phyloP scores from a whole-genome alignment of 1,284 basidiomycete genomes.

The Afroboletus lepidellus region DNA sequence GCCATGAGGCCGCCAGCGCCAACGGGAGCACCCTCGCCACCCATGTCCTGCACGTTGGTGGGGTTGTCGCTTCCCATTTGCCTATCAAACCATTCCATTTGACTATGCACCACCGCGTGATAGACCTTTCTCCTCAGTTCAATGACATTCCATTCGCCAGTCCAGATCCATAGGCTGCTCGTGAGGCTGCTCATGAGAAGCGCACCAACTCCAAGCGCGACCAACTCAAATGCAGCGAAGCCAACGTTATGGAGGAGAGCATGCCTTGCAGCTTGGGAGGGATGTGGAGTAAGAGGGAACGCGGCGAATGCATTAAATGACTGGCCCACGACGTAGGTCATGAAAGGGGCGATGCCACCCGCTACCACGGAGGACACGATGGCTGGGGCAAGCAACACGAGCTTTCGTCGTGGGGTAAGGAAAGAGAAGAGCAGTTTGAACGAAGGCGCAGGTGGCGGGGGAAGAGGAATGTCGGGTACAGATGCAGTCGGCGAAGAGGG shows the following conservation, averaged over 20 bases:
- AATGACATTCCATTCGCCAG: conserved; percentile 79
- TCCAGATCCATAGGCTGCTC: conserved; percentile 82
- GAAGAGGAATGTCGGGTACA: conserved; percentile 10
- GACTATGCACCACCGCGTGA: conserved; percentile 63
- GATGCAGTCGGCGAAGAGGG: conserved; percentile 14
- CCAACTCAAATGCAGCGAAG: conserved; percentile 65
- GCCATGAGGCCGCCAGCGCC: conserved; percentile 94
- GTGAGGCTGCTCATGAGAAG: conserved; percentile 75
- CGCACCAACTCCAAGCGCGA: conserved; percentile 69
- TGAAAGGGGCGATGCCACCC: conserved; percentile 86
- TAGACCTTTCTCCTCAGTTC: conserved; percentile 73
- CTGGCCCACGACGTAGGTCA: conserved; percentile 88
- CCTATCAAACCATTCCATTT: conserved; percentile 86
- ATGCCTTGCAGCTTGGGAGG: conserved; percentile 48
- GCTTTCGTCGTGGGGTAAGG: conserved; percentile 46
- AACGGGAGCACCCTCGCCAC: conserved; percentile 52
- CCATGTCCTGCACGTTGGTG: conserved; percentile 39
- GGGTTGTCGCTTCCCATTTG: conserved; percentile 69
- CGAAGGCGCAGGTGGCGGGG: conserved; percentile 7
- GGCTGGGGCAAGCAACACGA: conserved; percentile 70
- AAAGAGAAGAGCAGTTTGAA: conserved; percentile 55
- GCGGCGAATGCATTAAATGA: conserved; percentile 79
- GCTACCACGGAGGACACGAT: conserved; percentile 64
- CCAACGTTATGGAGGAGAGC: conserved; percentile 61
- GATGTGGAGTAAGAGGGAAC: conserved; percentile 50